Conservation (phyloP, 2,329 filamentous ascomycete genomes). For the Fusarium aywerte region DNA sequence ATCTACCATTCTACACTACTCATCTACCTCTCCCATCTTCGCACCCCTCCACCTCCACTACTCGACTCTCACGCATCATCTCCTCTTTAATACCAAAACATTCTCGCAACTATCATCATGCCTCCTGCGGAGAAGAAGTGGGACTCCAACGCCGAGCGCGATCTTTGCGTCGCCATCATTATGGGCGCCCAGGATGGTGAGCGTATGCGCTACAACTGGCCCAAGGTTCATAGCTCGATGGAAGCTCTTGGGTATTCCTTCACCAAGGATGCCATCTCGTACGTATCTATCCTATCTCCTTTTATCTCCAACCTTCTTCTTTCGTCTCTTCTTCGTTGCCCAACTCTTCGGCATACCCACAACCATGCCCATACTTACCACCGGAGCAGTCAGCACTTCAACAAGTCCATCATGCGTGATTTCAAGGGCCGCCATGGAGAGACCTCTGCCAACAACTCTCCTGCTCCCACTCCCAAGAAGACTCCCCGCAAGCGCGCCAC, state of each 20-base stretch:
- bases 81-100: not conserved
- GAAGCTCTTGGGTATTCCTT: constrained; percentile 50
- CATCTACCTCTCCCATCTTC: not conserved
- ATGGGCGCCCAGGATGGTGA: constrained; percentile 43
- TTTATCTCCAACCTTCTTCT: not conserved
- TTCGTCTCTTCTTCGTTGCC: not conserved
- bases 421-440: constrained; percentile 48
- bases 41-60: not conserved
- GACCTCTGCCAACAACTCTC: not conserved
- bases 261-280: constrained; percentile 55
- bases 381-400: constrained; percentile 52
- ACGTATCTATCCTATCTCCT: constrained; percentile 24
- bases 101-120: constrained; percentile 33
- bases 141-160: constrained; percentile 51
- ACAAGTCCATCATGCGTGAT: constrained; percentile 52
- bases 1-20: constrained; percentile 1
- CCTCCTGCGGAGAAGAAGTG: constrained; percentile 52
- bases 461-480: constrained; percentile 39
- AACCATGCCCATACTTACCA: not conserved
- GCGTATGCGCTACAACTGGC: constrained; percentile 50
- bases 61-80: not conserved
- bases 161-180: constrained; percentile 54
- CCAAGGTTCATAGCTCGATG: constrained; percentile 49
- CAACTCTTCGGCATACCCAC: not conserved
- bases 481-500: constrained; percentile 35